A percentile compares a stretch with the other conserved stretches of the same genome.
These are phyloP conservation scores for Xylaria longipes DNA, from an alignment of 495 filamentous ascomycete species.

Conservation along the genomic window DNA sequence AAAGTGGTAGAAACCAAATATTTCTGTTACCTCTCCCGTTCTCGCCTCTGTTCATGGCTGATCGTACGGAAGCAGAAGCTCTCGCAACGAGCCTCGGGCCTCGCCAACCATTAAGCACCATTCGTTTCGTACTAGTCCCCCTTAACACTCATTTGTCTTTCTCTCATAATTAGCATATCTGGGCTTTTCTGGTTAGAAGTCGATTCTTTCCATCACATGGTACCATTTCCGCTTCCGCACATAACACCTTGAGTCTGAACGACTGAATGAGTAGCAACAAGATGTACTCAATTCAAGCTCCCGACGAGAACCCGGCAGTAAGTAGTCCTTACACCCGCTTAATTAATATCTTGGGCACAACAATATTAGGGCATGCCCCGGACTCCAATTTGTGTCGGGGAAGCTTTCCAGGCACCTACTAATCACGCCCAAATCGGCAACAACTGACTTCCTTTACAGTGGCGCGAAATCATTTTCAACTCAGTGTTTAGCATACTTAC, in stretches of 20 bases:
- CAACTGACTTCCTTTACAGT: neutral
- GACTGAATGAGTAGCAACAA: neutral
- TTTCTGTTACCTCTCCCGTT: neutral
- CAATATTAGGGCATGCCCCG: neutral
- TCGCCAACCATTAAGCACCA: neutral
- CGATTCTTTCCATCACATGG: neutral
- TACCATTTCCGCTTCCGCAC: neutral
- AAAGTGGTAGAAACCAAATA: neutral
- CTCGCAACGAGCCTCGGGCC: neutral
- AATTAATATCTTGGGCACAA: neutral
- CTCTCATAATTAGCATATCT: neutral
- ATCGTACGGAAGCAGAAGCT: neutral
- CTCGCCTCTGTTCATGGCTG: neutral
- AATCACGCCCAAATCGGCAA: neutral
- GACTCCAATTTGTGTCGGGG: neutral
- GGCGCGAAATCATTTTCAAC: conserved; percentile 13
- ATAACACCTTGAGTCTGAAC: neutral
- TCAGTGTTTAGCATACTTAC: neutral
- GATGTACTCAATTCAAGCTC: neutral
- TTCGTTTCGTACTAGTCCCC: neutral
- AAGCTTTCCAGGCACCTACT: too few relatives aligned
- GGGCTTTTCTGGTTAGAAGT: neutral
- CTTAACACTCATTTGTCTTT: neutral
- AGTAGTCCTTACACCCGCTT: neutral
- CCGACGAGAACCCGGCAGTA: conserved; percentile 9